Conservation (phyloP, 2,329 filamentous ascomycete species). For the Pyrenophora tritici-repentis region DNA sequence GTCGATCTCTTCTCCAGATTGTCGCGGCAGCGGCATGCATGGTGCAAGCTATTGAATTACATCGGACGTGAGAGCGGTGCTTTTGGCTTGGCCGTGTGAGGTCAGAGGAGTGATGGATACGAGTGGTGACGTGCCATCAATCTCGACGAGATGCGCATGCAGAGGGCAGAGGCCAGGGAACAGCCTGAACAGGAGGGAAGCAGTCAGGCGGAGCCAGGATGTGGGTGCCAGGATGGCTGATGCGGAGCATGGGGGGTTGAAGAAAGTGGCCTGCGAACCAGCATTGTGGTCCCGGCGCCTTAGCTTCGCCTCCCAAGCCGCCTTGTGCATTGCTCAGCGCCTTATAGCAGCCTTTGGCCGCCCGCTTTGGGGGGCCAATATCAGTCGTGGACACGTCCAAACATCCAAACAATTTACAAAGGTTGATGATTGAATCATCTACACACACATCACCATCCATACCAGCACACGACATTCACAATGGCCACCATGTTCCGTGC, state of each 20-base stretch:
- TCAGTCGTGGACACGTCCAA: not conserved
- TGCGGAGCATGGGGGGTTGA: not conserved
- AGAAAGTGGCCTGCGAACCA: slow-evolving; percentile 5
- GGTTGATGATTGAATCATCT: not conserved
- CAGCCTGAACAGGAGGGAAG: too few species aligned
- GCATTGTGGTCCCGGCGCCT: slow-evolving; percentile 1
- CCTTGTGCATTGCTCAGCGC: not conserved
- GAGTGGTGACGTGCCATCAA: too few species aligned
- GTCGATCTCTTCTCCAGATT: not conserved
- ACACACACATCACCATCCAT: not conserved
- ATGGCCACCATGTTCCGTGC: slow-evolving; percentile 43
- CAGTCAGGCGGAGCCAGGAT: too few species aligned
- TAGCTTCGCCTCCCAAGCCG: slow-evolving; percentile 7
- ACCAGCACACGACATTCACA: not conserved
- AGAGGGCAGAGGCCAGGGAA: too few species aligned
- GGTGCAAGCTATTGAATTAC: not conserved
- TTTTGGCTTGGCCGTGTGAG: too few species aligned
- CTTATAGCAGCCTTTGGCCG: slow-evolving; percentile 16
- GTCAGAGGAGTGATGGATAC: too few species aligned
- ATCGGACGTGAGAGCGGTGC: too few species aligned
- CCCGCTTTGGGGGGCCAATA: slow-evolving; percentile 14
- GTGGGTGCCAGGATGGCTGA: too few species aligned
- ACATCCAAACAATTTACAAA: not conserved
- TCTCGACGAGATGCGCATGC: too few species aligned
- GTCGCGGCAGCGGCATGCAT: not conserved